Evolutionary conservation across 2,329 filamentous ascomycete species (phyloP), one percentile per base, ranked within the genome.

Genomic region (Fusarium sp.): DNA sequence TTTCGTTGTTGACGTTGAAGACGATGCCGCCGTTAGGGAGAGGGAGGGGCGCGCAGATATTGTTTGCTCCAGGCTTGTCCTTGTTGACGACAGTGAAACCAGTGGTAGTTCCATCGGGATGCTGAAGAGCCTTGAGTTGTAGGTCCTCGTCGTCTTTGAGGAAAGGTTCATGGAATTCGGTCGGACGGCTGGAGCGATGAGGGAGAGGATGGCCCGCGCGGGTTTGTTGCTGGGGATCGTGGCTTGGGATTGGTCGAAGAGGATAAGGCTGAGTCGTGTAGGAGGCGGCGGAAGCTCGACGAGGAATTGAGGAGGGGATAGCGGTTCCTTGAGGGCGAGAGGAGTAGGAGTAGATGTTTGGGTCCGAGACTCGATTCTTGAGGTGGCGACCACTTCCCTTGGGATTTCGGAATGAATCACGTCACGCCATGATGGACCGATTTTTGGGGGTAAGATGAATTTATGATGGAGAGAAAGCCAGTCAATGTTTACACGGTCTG

Each of bases 101-200:
- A 3, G 58, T n/a, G 0, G 53, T 53, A 10, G 53, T 50, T 8
- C 25, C 62, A 8, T 63, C 44, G 6, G 25, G 31, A 6, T 60
- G 29, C 4, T 55, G 54, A 13, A 66, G 8, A 5, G 57, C 55
- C 7, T 69, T 62, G 0, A 71, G 68, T 2, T 18, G 44, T 31
- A 71, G 57, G 0, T 50, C n/a, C 4, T 70, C 67, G 54, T 70
- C 67, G 1, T n/a, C n/a, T 1, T 38, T 38, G 0, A 69, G 55
- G 6, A 64, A 33, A 3, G 18, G 13, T 2, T 33, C 13, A 2
- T 25, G 7, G 3, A 18, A 25, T 25, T 46, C 42, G 42, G n/a
- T 6, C 14, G 20, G 20, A n/a, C 20, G 13, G 20, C 20, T n/a
- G 9, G 23, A n/a, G 1, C 5, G 44, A 16, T n/a, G 14, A 49